Base-by-base conservation (phyloP, 306 rosid species). In the Acacia confusa region DNA sequence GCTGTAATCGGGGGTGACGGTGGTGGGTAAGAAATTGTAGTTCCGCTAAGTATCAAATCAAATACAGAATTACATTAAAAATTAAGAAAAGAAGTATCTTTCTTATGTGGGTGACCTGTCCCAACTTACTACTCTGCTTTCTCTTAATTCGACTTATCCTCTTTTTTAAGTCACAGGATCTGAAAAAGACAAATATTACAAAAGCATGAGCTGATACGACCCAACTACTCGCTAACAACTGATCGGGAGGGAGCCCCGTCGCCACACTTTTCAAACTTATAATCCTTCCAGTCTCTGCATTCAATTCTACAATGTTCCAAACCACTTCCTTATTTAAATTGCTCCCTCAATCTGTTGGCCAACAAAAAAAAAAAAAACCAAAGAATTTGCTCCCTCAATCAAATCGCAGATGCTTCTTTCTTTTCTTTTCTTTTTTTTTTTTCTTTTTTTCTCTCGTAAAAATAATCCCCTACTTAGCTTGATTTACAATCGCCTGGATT, bases 191-290 rank as follows among this genome's bases (percentile, higher is more conserved):
- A 79, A 52, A 79, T 53, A 85, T 72, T 85, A 66, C 41, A 81
- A 84, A 83, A 82, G 82, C 48, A 60, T 32, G 66, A 79, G 83
- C 52, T 67, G 93, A 94, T 85, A 82, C 75, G 91, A 87, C 86
- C 83, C 89, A 87, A 86, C 86, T 80, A 90, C 89, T 90, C 58
- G 81, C 74, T 74, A 89, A 83, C 91, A 78, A 72, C 88, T 41
- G 52, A 86, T 85, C 81, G 68, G 86, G 89, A 78, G 71, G 83
- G 69, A 28, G 69, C 20, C 40, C 20, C 28, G 57, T 28, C 75
- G n/a, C n/a, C 28, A 5, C 13, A 70, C 75, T 70, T 43, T 70
- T 41, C 36, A 70, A 70, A 70, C 28, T 24, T 19, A 30, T 53
- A 12, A 58, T 40, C 84, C 34, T 79, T 41, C 69, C 43, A 40